These are phyloP conservation scores for Penicillium canariense DNA, from an alignment of 495 filamentous ascomycete species.

Conservation along the genomic window DNA sequence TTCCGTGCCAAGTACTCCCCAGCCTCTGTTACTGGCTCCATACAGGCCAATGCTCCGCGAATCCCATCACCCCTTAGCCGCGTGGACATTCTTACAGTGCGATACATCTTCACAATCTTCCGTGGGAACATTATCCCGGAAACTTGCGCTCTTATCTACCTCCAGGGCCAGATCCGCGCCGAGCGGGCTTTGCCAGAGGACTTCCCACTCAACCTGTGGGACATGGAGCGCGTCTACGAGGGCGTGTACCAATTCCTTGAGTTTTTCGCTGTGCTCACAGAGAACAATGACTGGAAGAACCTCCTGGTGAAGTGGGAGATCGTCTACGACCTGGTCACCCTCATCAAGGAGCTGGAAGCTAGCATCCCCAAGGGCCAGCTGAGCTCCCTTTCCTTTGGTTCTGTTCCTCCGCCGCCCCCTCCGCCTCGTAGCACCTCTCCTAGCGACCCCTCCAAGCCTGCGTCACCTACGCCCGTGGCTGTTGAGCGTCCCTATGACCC, in stretches of 20 bases:
- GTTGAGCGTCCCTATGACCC: conserved; percentile 58
- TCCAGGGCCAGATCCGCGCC: conserved; percentile 85
- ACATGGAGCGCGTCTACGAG: conserved; percentile 89
- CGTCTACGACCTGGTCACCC: conserved; percentile 74
- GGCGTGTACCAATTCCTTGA: conserved; percentile 91
- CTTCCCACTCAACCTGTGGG: conserved; percentile 93
- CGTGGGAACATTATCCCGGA: conserved; percentile 88
- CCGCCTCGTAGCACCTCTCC: conserved; percentile 29
- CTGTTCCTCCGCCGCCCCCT: conserved; percentile 26
- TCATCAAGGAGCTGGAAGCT: conserved; percentile 81
- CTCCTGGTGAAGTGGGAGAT: conserved; percentile 88
- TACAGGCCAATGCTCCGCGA: conserved; percentile 36
- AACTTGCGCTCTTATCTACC: conserved; percentile 85
- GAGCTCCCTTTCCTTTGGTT: conserved; percentile 40
- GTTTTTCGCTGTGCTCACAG: conserved; percentile 87
- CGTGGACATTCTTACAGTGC: conserved; percentile 69
- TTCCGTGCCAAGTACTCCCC: conserved; percentile 69
- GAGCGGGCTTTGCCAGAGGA: conserved; percentile 66
- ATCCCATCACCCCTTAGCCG: conserved; percentile 39
- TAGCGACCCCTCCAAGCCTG: conserved; percentile 26
- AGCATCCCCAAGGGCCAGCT: conserved; percentile 75
- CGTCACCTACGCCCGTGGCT: conserved; percentile 43
- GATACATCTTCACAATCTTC: conserved; percentile 89
- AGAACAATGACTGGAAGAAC: conserved; percentile 63
- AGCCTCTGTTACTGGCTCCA: conserved; percentile 44